Percentiles rank a stretch among this genome's conserved stretches.
Evolutionary conservation across 768 basidiomycete species (phyloP).

Genomic region (Termitomyces heimii): DNA sequence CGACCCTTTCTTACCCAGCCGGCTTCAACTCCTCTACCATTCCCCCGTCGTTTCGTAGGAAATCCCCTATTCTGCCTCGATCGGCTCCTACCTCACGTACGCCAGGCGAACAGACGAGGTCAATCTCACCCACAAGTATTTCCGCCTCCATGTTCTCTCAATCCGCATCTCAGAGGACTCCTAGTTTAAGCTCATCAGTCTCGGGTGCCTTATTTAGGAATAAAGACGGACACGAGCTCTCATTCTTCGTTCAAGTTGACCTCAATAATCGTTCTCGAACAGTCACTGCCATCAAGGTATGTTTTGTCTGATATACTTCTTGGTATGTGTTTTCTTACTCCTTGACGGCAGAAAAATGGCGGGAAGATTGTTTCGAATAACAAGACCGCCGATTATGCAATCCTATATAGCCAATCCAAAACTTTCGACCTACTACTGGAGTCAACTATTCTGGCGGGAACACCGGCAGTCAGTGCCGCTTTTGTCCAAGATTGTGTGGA

Average conservation of each 20-base stretch:
- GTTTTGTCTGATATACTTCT: conserved; percentile 5
- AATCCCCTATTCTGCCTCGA: conserved; percentile 6
- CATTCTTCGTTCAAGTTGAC: conserved; percentile 69
- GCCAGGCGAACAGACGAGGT: conserved; percentile 6
- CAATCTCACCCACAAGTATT: conserved; percentile 4
- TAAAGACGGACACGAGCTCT: conserved; percentile 34
- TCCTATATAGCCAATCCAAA: conserved; percentile 48
- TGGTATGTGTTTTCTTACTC: not conserved
- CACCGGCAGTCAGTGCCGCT: conserved; percentile 41
- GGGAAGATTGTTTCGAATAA: conserved; percentile 52
- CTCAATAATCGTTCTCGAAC: conserved; percentile 45
- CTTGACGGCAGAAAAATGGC: conserved; percentile 49
- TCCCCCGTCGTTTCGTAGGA: conserved; percentile 13
- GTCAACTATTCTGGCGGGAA: conserved; percentile 28
- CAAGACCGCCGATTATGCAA: conserved; percentile 52
- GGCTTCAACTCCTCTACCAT: conserved; percentile 7
- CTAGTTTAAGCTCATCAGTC: conserved; percentile 7
- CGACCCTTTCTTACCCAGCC: not conserved
- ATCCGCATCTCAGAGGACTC: not conserved
- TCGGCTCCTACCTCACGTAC: conserved; percentile 6
- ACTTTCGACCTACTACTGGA: conserved; percentile 41
- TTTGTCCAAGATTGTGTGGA: conserved; percentile 52
- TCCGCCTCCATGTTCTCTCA: not conserved
- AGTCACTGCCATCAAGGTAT: conserved; percentile 57
- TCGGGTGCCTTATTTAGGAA: conserved; percentile 36